Evolutionary conservation across 768 basidiomycete species (phyloP).

Genomic region (Russula ochroleuca): DNA sequence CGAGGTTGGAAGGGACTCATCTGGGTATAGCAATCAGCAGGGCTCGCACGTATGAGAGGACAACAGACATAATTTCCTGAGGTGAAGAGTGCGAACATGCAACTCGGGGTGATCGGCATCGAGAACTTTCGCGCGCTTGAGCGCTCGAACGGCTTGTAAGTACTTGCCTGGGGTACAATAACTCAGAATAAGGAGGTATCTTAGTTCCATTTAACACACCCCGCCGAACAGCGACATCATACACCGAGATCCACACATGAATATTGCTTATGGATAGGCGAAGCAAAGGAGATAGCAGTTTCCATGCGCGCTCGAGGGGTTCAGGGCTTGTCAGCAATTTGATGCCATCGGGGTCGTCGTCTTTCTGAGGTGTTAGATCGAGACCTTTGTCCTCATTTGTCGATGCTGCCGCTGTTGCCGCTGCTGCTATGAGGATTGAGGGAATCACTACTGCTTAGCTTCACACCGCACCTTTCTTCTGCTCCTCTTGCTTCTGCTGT

Average conservation of each 20-base stretch:
- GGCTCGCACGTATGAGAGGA: neutral
- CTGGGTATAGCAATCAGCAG: constrained; percentile 34
- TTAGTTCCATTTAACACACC: constrained; percentile 46
- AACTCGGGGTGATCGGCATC: constrained; percentile 59
- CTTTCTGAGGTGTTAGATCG: constrained; percentile 51
- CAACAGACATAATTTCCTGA: constrained; percentile 50
- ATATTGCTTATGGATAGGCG: constrained; percentile 49
- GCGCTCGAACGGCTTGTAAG: constrained; percentile 69
- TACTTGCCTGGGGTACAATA: constrained; percentile 56
- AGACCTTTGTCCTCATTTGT: constrained; percentile 67
- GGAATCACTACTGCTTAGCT: constrained; percentile 14
- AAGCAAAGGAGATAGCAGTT: constrained; percentile 60
- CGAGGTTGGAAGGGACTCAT: constrained; percentile 42
- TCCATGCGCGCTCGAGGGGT: constrained; percentile 70
- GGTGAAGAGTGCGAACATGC: constrained; percentile 65
- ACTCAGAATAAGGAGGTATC: constrained; percentile 4
- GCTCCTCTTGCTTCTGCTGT: constrained; percentile 62
- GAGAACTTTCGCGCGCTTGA: constrained; percentile 52
- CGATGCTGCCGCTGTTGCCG: constrained; percentile 39
- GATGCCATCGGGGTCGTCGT: constrained; percentile 81
- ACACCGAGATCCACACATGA: constrained; percentile 68
- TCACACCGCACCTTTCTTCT: constrained; percentile 57
- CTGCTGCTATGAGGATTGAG: constrained; percentile 27
- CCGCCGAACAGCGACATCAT: constrained; percentile 78
- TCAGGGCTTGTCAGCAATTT: constrained; percentile 61